Base-by-base conservation (phyloP, 495 filamentous ascomycete species). In the Neurospora sp. region DNA sequence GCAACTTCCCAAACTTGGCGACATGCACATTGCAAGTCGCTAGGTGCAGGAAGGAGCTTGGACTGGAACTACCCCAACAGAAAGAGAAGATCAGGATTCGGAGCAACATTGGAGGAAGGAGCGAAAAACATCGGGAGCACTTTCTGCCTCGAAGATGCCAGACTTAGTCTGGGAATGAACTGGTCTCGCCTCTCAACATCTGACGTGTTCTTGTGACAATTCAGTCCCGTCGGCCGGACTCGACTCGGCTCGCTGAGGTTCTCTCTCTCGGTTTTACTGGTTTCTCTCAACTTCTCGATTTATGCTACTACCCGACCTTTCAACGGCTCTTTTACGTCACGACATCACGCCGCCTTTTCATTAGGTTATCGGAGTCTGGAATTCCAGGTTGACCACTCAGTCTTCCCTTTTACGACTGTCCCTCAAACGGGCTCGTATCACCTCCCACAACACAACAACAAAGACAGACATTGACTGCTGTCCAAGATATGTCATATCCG, bases 401-500 rank as follows among this genome's bases (percentile, higher is more conserved):
- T 27, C 48, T 27, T 59, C 23, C 48, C 48, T 59, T 35, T 62
- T 62, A 62, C 54, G 54, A 62, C 54, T 66, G 54, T 66, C 54
- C 54, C 27, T 35, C 54, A 66, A 66, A 66, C 23, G 54, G 27
- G 54, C 54, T 66, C 54, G 14, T 66, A 31, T 66, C 54, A 66
- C 54, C 23, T 66, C 54, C 2, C 54, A 66, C 31, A 31, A 66
- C 14, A 62, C 23, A 62, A 31, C 54, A 35, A 66, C 54, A 66
- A 66, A 66, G 54, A 66, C 54, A 66, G 54, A 66, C 54, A 66
- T 66, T 66, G 54, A 66, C 54, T 35, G 6, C 27, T 66, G 54
- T 66, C 54, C 23, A 66, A 66, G 69, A 73, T 59, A 83, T 83
- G 82, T 80, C 81, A 20, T 82, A 76, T 75, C 84, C 85, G 23